A percentile compares a stretch with the other conserved stretches of the same genome.
phyloP scores from a whole-genome alignment of 306 rosid genomes.

The Cucurbita maxima region DNA sequence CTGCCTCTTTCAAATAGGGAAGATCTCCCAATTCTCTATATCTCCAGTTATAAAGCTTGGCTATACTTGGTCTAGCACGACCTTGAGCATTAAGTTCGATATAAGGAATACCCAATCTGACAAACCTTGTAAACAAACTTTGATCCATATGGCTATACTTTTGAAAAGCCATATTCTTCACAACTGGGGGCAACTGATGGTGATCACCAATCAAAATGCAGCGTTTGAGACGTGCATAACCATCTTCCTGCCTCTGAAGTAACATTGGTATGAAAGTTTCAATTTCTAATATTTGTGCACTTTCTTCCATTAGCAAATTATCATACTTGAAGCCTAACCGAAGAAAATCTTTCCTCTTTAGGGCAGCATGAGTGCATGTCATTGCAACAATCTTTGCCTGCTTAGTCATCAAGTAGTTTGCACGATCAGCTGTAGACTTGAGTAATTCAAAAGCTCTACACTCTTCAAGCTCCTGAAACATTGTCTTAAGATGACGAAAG shows the following conservation, averaged over 20 bases:
- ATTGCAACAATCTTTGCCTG: slow-evolving; percentile 99
- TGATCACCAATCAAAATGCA: slow-evolving; percentile 97
- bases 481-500: slow-evolving; percentile 72
- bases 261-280: slow-evolving; percentile 98
- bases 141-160: slow-evolving; percentile 99
- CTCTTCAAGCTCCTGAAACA: slow-evolving; percentile 99
- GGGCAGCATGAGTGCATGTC: slow-evolving; percentile 98
- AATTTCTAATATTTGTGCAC: slow-evolving; percentile 95
- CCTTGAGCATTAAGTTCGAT: slow-evolving; percentile 99
- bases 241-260: slow-evolving; percentile 98
- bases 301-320: slow-evolving; percentile 98
- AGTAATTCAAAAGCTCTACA: slow-evolving; percentile 91
- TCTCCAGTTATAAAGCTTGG: slow-evolving; percentile 89
- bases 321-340: slow-evolving; percentile 97
- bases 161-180: slow-evolving; percentile 98
- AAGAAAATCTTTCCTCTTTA: slow-evolving; percentile 93
- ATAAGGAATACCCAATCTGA: slow-evolving; percentile 91
- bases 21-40: slow-evolving; percentile 96
- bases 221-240: slow-evolving; percentile 93
- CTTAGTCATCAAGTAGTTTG: slow-evolving; percentile 94
- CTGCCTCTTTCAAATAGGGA: slow-evolving; percentile 52
- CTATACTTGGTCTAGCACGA: slow-evolving; percentile 92
- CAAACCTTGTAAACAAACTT: slow-evolving; percentile 89
- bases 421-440: slow-evolving; percentile 95
- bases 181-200: slow-evolving; percentile 97